phyloP scores from a whole-genome alignment of 2,329 filamentous ascomycete genomes.

The Beauveria varroae region DNA sequence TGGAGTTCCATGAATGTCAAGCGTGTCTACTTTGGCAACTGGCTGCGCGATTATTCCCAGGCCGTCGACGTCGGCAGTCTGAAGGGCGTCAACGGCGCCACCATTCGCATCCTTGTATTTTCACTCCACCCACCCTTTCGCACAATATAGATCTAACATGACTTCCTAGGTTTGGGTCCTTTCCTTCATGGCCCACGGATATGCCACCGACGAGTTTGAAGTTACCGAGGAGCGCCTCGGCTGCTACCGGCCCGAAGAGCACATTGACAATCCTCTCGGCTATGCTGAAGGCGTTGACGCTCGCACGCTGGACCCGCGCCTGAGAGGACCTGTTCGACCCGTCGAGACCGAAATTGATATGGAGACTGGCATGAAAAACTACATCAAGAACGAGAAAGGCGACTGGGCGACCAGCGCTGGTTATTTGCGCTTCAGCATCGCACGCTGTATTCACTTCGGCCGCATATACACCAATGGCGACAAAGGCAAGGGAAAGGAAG shows the following conservation, averaged over 20 bases:
- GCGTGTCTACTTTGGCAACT: constrained; percentile 79
- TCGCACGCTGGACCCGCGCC: constrained; percentile 68
- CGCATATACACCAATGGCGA: constrained; percentile 64
- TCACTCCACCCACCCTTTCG: background rate
- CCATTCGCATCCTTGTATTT: constrained; percentile 62
- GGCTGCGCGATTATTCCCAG: constrained; percentile 79
- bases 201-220: constrained; percentile 80
- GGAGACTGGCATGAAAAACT: constrained; percentile 96
- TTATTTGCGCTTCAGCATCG: constrained; percentile 71
- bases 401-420: constrained; percentile 85
- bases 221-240: constrained; percentile 74
- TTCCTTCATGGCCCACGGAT: constrained; percentile 74
- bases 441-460: constrained; percentile 69
- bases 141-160: constrained; percentile 4
- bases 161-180: constrained; percentile 60
- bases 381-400: constrained; percentile 86
- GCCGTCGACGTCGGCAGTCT: constrained; percentile 74
- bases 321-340: constrained; percentile 69
- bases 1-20: constrained; percentile 75
- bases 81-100: constrained; percentile 70
- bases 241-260: constrained; percentile 70
- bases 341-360: constrained; percentile 66
- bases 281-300: constrained; percentile 86
- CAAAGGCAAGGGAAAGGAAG: constrained; percentile 55
- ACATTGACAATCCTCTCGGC: constrained; percentile 71